phyloP scores from a whole-genome alignment of 768 basidiomycete genomes.

The Leccinum rimulosum region DNA sequence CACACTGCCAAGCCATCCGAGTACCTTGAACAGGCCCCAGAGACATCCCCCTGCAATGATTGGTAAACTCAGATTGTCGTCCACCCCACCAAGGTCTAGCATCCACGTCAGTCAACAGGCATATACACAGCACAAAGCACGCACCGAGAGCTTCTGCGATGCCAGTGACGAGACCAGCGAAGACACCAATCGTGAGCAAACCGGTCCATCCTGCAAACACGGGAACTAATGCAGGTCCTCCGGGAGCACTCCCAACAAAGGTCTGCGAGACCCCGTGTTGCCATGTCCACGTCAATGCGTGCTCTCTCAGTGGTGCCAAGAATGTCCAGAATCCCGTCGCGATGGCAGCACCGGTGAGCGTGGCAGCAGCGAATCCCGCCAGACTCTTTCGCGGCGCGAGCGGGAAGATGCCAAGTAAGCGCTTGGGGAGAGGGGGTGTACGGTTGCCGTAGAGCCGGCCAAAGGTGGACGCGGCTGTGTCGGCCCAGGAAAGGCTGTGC shows the following conservation, averaged over 20 bases:
- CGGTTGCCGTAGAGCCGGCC: slow-evolving; percentile 79
- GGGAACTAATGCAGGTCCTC: slow-evolving; percentile 1
- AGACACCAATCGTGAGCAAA: slow-evolving; percentile 52
- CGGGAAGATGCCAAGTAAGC: slow-evolving; percentile 48
- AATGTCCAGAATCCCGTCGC: slow-evolving; percentile 71
- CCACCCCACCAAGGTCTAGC: slow-evolving; percentile 76
- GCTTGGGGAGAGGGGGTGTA: slow-evolving; percentile 60
- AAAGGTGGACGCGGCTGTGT: slow-evolving; percentile 90
- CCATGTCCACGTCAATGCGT: slow-evolving; percentile 56
- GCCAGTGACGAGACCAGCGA: slow-evolving; percentile 77
- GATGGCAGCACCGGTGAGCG: slow-evolving; percentile 66
- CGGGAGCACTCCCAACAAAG: slow-evolving; percentile 11
- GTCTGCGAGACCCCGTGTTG: slow-evolving; percentile 43
- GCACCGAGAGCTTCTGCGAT: slow-evolving; percentile 87
- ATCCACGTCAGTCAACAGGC: slow-evolving; percentile 1
- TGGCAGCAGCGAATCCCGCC: slow-evolving; percentile 80
- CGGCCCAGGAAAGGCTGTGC: slow-evolving; percentile 87
- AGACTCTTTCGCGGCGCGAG: slow-evolving; percentile 81
- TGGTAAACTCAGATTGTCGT: slow-evolving; percentile 90
- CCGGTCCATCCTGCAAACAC: slow-evolving; percentile 39
- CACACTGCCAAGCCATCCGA: slow-evolving; percentile 34
- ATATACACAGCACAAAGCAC: slow-evolving; percentile 27
- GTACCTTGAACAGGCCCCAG: slow-evolving; percentile 50
- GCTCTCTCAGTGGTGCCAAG: slow-evolving; percentile 47
- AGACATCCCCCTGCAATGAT: slow-evolving; percentile 78